Evolutionary conservation across 2,329 filamentous ascomycete genomes (phyloP).

Genomic region (Fusarium humuli): DNA sequence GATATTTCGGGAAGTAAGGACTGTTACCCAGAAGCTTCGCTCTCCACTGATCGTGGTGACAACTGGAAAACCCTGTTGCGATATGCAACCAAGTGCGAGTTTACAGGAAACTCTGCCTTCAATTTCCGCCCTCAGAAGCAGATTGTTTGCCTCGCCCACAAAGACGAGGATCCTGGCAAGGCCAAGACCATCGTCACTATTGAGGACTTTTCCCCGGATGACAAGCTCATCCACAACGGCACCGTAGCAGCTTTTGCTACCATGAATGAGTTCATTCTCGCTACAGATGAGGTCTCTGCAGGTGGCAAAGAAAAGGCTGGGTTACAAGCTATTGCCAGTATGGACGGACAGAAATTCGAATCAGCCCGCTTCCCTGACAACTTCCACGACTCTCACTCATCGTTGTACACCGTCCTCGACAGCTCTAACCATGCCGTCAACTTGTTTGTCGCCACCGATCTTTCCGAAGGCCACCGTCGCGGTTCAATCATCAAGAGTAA

Average conservation of each 20-base stretch:
- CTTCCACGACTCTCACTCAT: conserved; percentile 81
- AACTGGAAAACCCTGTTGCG: conserved; percentile 81
- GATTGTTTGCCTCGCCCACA: conserved; percentile 67
- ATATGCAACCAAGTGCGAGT: conserved; percentile 85
- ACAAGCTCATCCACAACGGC: conserved; percentile 65
- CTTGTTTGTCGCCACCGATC: conserved; percentile 87
- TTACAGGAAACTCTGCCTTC: conserved; percentile 75
- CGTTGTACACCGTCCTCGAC: conserved; percentile 91
- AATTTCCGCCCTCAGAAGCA: conserved; percentile 64
- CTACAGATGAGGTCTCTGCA: conserved; percentile 73
- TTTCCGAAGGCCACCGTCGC: conserved; percentile 72
- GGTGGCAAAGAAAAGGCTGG: conserved; percentile 68
- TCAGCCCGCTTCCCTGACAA: conserved; percentile 87
- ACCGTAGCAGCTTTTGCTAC: conserved; percentile 85
- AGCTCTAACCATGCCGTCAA: conserved; percentile 96
- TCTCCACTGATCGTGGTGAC: conserved; percentile 82
- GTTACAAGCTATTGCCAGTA: conserved; percentile 81
- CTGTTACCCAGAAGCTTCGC: conserved; percentile 80
- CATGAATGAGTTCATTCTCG: conserved; percentile 96
- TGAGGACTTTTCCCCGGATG: conserved; percentile 78
- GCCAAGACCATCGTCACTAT: conserved; percentile 79
- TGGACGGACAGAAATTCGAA: conserved; percentile 87
- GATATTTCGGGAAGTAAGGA: conserved; percentile 58
- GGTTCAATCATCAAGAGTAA: conserved; percentile 97
- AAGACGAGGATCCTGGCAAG: conserved; percentile 70